Evolutionary conservation across 2,329 filamentous ascomycete genomes (phyloP).

Genomic region (Penicillium sp.): DNA sequence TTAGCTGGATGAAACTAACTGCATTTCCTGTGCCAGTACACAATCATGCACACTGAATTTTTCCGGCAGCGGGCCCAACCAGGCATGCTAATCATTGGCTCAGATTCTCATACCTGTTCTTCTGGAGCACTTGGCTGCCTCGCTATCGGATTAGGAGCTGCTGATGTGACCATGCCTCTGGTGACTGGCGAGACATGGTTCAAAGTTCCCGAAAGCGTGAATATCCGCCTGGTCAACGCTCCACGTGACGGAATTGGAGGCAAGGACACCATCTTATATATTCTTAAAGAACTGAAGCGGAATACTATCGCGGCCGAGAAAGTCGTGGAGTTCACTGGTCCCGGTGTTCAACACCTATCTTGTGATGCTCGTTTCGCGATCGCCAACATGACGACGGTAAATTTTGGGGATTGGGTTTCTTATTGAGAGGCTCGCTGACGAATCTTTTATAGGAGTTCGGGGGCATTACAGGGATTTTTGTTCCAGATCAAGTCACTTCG

Average conservation of each 20-base stretch:
- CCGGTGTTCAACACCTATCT: constrained; percentile 40
- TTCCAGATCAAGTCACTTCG: constrained; percentile 24
- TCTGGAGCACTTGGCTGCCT: constrained; percentile 43
- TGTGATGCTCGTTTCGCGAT: constrained; percentile 50
- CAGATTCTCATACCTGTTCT: constrained; percentile 50
- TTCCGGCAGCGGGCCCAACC: constrained; percentile 47
- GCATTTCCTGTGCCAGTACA: neutral
- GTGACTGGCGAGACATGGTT: constrained; percentile 52
- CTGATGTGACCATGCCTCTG: constrained; percentile 48
- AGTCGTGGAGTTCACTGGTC: constrained; percentile 48
- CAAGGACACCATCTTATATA: constrained; percentile 50
- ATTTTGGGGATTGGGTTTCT: no score
- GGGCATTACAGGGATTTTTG: neutral
- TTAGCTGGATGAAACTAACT: no score
- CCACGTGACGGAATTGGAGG: constrained; percentile 41
- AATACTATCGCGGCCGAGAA: constrained; percentile 50
- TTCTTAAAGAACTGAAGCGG: constrained; percentile 45
- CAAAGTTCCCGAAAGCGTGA: constrained; percentile 44
- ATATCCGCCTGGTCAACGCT: constrained; percentile 3
- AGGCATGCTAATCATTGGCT: constrained; percentile 45
- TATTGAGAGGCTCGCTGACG: no score
- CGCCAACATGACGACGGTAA: constrained; percentile 47
- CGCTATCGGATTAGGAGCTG: constrained; percentile 47
- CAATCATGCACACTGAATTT: constrained; percentile 46
- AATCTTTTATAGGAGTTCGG: neutral